Percentiles rank a stretch among this genome's conserved stretches.
Evolutionary conservation across 83 land plant species (phyloP).

Genomic region (Diphasiastrum complanatum): DNA sequence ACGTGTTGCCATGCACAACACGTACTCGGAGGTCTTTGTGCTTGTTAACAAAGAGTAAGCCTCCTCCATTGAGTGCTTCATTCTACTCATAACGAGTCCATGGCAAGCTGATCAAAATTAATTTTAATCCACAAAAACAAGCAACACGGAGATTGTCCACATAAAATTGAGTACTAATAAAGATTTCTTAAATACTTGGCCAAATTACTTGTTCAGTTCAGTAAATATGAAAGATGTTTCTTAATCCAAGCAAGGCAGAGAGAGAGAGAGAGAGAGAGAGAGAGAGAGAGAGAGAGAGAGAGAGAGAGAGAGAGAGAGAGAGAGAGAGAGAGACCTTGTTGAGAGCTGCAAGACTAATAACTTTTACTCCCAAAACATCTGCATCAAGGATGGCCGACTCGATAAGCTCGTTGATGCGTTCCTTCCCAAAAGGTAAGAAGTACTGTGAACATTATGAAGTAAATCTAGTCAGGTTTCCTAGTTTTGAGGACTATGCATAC

Average conservation of each 20-base stretch:
- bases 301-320: too few relatives aligned
- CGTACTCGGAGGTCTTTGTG: slow-evolving; percentile 29
- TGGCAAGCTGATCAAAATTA: not conserved
- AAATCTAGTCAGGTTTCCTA: too few relatives aligned
- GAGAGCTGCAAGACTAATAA: slow-evolving; percentile 33
- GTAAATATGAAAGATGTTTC: too few relatives aligned
- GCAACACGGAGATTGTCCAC: not conserved
- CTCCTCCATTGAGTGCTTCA: slow-evolving; percentile 44
- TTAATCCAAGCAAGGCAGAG: too few relatives aligned
- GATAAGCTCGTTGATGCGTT: slow-evolving; percentile 21
- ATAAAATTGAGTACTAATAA: not conserved
- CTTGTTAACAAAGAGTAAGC: slow-evolving; percentile 31
- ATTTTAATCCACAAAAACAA: too few relatives aligned
- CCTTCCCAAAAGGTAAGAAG: slow-evolving; percentile 25
- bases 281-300: too few relatives aligned
- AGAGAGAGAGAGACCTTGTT: slow-evolving; percentile 31
- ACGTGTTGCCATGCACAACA: slow-evolving; percentile 40
- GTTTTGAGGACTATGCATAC: too few relatives aligned
- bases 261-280: too few relatives aligned
- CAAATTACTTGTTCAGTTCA: not conserved
- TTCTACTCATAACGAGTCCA: slow-evolving; percentile 20
- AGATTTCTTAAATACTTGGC: not conserved
- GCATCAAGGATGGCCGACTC: slow-evolving; percentile 35
- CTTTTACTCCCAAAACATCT: slow-evolving; percentile 21
- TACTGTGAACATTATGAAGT: too few relatives aligned